Conservation (phyloP, 1,139 yeast genomes). For the Hyphopichia pseudoburtonii region DNA sequence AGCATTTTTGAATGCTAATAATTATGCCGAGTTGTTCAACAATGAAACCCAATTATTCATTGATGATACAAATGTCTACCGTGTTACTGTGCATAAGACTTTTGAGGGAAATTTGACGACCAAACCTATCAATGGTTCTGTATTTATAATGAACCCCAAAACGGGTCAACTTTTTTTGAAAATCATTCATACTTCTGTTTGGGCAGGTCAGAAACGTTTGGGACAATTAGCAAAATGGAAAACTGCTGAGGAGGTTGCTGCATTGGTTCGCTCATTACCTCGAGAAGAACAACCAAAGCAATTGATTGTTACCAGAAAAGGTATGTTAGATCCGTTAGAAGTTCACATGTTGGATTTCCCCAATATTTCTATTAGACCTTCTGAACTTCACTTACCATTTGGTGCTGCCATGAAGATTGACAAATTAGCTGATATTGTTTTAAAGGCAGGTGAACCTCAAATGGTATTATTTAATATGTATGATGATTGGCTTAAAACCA, state of each 20-base stretch:
- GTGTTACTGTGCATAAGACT: slow-evolving; percentile 92
- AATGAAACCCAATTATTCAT: slow-evolving; percentile 80
- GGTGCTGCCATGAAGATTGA: slow-evolving; percentile 83
- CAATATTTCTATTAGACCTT: slow-evolving; percentile 82
- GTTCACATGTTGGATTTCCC: slow-evolving; percentile 98
- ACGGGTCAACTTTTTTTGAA: slow-evolving; percentile 87
- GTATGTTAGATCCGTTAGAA: slow-evolving; percentile 91
- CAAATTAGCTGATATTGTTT: slow-evolving; percentile 73
- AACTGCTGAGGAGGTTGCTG: slow-evolving; percentile 97
- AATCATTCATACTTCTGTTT: slow-evolving; percentile 89
- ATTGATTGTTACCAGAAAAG: slow-evolving; percentile 84
- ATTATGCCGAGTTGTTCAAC: slow-evolving; percentile 87
- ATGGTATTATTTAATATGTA: slow-evolving; percentile 88
- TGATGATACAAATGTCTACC: slow-evolving; percentile 90
- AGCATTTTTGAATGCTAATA: slow-evolving; percentile 83
- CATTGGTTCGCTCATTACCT: slow-evolving; percentile 83
- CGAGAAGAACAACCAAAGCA: slow-evolving; percentile 94
- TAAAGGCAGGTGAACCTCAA: slow-evolving; percentile 88
- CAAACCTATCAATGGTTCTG: slow-evolving; percentile 91
- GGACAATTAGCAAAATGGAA: slow-evolving; percentile 97
- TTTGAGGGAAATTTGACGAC: slow-evolving; percentile 92
- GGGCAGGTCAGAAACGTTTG: slow-evolving; percentile 96
- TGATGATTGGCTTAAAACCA: slow-evolving; percentile 88
- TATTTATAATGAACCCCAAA: slow-evolving; percentile 85
- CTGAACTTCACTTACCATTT: slow-evolving; percentile 89